Conservation (phyloP, 75 land plant species). For the Larix kaempferi region DNA sequence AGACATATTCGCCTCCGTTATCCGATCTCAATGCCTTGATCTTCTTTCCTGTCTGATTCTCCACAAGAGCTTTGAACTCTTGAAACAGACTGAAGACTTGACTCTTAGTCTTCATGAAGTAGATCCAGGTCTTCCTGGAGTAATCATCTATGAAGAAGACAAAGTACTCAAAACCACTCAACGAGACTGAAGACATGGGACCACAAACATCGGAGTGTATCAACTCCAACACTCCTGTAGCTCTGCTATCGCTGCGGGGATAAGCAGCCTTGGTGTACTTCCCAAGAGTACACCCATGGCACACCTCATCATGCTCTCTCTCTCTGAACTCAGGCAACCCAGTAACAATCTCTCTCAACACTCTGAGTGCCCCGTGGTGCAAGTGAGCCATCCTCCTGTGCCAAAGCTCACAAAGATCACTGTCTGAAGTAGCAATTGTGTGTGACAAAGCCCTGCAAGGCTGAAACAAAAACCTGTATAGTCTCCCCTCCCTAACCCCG, state of each 20-base stretch:
- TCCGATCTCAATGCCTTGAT: slow-evolving; percentile 11
- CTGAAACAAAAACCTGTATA: not conserved
- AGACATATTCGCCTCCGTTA: slow-evolving; percentile 16
- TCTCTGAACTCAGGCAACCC: not conserved
- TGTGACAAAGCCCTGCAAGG: not conserved
- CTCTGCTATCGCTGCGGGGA: not conserved
- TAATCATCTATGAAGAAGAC: slow-evolving; percentile 27
- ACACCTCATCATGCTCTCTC: not conserved
- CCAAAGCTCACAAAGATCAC: not conserved
- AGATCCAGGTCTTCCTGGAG: slow-evolving; percentile 22
- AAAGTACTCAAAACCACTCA: slow-evolving; percentile 15
- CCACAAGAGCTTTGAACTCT: slow-evolving; percentile 20
- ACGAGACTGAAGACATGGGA: not conserved
- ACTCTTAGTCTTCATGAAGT: slow-evolving; percentile 21
- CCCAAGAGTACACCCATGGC: not conserved
- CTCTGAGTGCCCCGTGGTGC: not conserved
- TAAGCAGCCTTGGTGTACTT: not conserved
- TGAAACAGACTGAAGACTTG: slow-evolving; percentile 11
- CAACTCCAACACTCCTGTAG: not conserved
- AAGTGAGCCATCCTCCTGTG: not conserved
- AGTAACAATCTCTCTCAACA: not conserved
- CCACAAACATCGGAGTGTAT: not conserved
- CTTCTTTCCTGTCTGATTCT: slow-evolving; percentile 16
- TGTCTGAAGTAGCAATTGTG: not conserved
- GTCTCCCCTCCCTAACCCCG: not conserved